Conservation (phyloP, 2,329 filamentous ascomycete species). For the Colletotrichum liaoningense region DNA sequence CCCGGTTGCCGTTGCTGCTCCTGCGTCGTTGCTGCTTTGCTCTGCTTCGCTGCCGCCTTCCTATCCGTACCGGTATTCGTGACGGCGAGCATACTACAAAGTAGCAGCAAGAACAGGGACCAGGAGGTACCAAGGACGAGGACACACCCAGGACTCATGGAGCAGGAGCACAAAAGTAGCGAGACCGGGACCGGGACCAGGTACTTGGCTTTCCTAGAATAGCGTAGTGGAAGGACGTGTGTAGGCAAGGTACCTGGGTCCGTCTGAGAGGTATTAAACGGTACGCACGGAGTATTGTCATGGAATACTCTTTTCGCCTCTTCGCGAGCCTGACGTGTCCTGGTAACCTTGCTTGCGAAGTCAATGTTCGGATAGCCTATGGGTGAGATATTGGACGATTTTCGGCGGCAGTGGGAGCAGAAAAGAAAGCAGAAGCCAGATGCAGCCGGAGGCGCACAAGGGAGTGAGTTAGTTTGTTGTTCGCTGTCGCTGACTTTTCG, state of each 20-base stretch:
- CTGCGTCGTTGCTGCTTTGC: not conserved
- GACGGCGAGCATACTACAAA: not conserved
- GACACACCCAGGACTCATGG: not conserved
- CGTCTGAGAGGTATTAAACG: not conserved
- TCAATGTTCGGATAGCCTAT: not conserved
- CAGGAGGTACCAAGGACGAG: not conserved
- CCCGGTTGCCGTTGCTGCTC: not conserved
- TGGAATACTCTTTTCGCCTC: not conserved
- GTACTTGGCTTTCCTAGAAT: slow-evolving; percentile 12
- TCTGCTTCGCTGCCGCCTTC: not conserved
- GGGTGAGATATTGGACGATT: not conserved
- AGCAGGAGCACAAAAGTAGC: not conserved
- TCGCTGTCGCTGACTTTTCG: not conserved
- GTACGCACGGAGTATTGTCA: not conserved
- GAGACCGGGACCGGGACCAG: slow-evolving; percentile 6
- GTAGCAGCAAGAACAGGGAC: not conserved
- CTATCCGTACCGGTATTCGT: not conserved
- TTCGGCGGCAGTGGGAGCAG: not conserved
- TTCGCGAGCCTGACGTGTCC: not conserved
- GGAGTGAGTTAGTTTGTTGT: not conserved
- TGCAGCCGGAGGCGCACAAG: not conserved
- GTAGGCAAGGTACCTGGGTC: not conserved
- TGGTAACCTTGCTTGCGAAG: not conserved
- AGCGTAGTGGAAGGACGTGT: not conserved
- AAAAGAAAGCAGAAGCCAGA: not conserved